Base-by-base conservation (phyloP, 345 rosid genomes). In the Psidium friedrichsthalianum region DNA sequence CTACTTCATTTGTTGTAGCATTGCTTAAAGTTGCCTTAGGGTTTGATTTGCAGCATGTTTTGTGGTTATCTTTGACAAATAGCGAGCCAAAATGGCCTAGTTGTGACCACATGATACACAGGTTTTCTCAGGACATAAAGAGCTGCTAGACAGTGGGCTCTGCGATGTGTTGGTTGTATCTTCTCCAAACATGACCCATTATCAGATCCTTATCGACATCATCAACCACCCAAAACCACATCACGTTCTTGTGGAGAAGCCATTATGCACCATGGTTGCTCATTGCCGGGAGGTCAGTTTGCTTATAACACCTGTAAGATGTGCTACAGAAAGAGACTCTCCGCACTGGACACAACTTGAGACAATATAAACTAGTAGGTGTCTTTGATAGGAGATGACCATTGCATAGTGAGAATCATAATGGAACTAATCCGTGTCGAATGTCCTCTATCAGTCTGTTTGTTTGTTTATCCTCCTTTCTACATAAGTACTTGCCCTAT, bases 241-340 rank as follows among this genome's bases (percentile, higher is more conserved):
- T 87, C 98, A 97, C 42, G 96, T 95, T n/a, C 92, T 97, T 10
- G 98, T 97, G 25, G 99, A 97, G 96, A 97, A 97, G 92, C 98
- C 99, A 8, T 87, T 97, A 85, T 97, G 99, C 90, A 95, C 99
- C 52, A 94, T 92, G 2, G 95, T 97, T 76, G 92, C 92, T n/a
- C 90, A 95, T 83, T 97, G 99, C 94, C 92, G 89, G 88, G 87
- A 95, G 96, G 98, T 96, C 51, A 20, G 86, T 87, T 82, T 49
- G 15, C 53, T 82, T 29, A 12, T 15, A 27, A 8, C 15, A 40
- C 83, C 49, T 5, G 24, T 69, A 69, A 69, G 47, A 32, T 69
- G 80, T 18, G 25, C 80, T 69, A 69, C 80, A 36, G 80, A 32
- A 69, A 69, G 78, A 69, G 80, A 69, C 80, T 69, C n/a, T 56